Base-by-base conservation (phyloP, 768 basidiomycete species). In the Pulveroboletus sp. region DNA sequence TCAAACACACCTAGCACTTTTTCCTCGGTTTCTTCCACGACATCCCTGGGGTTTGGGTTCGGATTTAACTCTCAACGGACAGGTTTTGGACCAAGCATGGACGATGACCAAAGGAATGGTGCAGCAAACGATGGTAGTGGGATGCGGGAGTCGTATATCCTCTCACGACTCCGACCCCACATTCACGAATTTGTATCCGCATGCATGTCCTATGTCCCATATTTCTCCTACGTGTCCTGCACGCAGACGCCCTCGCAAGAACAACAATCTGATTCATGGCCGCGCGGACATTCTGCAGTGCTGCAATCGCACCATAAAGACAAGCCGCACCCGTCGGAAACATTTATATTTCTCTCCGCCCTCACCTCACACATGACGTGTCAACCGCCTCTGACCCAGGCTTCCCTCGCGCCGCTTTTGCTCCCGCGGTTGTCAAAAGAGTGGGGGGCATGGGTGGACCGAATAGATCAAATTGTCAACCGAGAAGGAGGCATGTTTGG, bases 131-230 rank as follows among this genome's bases (percentile, higher is more conserved):
- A 67, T n/a, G 71, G 71, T 44, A 66, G 76, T 40, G 80, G 80
- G 32, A 92, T 91, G 87, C 83, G 90, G 51, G 85, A 90, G 49
- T 81, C 84, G 6, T 93, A 93, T 64, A 76, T 92, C 55, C 68
- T 82, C 33, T 87, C 84, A 16, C 78, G 90, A 46, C 72, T 93
- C 16, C 79, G 84, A 40, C 84, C 86, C 14, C 82, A 85, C 65
- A 81, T 91, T 42, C 70, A 75, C 43, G 90, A 91, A 43, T 93
- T 89, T 56, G 82, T 85, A 25, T 78, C 90, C 3, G 79, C 84
- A 25, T 87, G 80, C 65, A 76, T 83, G 64, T 85, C 90, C 6
- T 93, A 92, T 63, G 79, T 92, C 40, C 88, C 87, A 3, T 92
- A 93, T 63, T 93, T 93, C 63, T 86, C 89, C 19, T 84, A 79